Base-by-base conservation (phyloP, 805 yeast species). In the Barnettozyma siamensis region DNA sequence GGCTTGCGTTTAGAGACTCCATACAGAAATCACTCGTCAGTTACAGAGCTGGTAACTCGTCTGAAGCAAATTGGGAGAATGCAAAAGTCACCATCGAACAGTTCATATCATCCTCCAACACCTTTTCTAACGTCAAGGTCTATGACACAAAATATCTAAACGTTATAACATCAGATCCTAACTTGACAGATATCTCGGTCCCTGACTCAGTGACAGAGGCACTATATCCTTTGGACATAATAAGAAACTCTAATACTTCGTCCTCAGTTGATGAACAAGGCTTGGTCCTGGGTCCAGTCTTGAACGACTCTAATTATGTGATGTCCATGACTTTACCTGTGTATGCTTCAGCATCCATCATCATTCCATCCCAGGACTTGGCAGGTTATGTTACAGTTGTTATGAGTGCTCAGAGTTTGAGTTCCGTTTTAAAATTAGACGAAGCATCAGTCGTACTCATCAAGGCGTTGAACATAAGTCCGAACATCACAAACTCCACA, bases 251-350 rank as follows among this genome's bases (percentile, higher is more conserved):
- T n/a, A 69, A 71, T 47, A 56, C 63, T 2, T 59, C 78, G 0
- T 55, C 70, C 3, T 56, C 76, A 9, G 39, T 70, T 2, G 59
- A 62, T 18, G 49, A 67, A 1, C 61, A 60, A 0, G 83, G 83
- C n/a, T 61, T 70, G 41, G 45, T 85, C 13, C 65, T 80, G 1
- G 95, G 94, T 4, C 96, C 96, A 0, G 65, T 75, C 1, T 39
- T 63, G 15, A 76, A 78, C 49, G 59, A 36, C 8, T 55, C 53
- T 0, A 44, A 68, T 2, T 81, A 73, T 51, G 72, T 78, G 49
- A 66, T 86, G 72, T 86, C 95, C 1, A 65, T 88, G 62, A 83
- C 96, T 0, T 50, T 87, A 5, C 93, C 96, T 0, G 73, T 88
- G 3, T 80, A 71, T 51, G 75, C 87, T 15, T 82, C 83, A 49